These are phyloP conservation scores for Liquidambar formosana DNA, from an alignment of 164 flowering plant genomes.

Conservation along the genomic window DNA sequence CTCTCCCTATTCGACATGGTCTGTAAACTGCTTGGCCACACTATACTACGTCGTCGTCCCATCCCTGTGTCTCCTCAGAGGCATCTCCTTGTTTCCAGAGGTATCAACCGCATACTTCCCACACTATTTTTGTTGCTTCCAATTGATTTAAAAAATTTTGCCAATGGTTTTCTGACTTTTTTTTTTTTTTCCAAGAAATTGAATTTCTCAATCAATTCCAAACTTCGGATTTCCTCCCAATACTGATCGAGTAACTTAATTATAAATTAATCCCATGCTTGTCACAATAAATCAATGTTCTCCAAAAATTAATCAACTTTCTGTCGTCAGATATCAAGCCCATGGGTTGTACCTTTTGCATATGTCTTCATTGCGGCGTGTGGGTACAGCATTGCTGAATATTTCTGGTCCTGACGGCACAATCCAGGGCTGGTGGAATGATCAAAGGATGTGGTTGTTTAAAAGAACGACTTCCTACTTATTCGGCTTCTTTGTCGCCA, in stretches of 20 bases:
- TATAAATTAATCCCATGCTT: background rate
- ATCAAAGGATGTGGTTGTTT: slow-evolving; percentile 24
- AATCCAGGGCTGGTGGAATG: slow-evolving; percentile 32
- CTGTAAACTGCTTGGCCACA: slow-evolving; percentile 26
- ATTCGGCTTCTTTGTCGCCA: slow-evolving; percentile 19
- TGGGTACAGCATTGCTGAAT: slow-evolving; percentile 30
- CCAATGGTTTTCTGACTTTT: too few relatives aligned
- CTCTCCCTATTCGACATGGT: slow-evolving; percentile 25
- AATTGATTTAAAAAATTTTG: too few relatives aligned
- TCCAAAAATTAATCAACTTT: background rate
- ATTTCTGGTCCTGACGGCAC: slow-evolving; percentile 35
- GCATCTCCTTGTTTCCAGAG: slow-evolving; percentile 31
- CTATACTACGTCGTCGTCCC: slow-evolving; percentile 24
- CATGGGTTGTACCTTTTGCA: slow-evolving; percentile 50
- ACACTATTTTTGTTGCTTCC: too few relatives aligned
- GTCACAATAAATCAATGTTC: too few relatives aligned
- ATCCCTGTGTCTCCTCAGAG: slow-evolving; percentile 26
- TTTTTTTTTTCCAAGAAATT: too few relatives aligned
- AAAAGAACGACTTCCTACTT: slow-evolving; percentile 27
- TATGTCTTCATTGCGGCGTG: slow-evolving; percentile 28
- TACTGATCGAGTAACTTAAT: too few relatives aligned
- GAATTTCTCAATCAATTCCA: too few relatives aligned
- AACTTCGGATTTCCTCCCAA: too few relatives aligned
- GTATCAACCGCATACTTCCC: background rate
- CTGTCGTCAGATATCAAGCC: slow-evolving; percentile 43